These are phyloP conservation scores for Cyberlindnera mycetangii DNA, from an alignment of 805 yeast genomes.

Conservation along the genomic window DNA sequence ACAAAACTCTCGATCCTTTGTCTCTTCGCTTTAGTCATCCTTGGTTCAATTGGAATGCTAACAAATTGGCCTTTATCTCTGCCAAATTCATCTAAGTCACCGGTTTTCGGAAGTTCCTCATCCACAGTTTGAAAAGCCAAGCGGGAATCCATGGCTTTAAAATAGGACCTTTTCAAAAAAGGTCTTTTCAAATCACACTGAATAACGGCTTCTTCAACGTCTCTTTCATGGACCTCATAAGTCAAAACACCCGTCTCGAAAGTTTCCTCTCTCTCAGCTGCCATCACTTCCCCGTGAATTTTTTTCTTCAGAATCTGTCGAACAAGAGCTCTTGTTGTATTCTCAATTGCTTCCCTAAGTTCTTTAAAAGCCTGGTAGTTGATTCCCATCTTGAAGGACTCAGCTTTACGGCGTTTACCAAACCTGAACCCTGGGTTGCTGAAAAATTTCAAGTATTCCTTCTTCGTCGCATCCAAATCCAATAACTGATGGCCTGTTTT, in stretches of 20 bases:
- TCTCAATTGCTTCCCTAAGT: background rate
- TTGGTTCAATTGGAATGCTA: background rate
- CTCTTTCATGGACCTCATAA: background rate
- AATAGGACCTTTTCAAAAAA: background rate
- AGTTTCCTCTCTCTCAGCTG: background rate
- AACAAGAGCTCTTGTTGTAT: background rate
- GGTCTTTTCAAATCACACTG: background rate
- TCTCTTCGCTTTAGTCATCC: too few relatives aligned
- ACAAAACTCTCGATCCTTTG: background rate
- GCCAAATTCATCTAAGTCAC: background rate
- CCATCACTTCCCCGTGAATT: background rate
- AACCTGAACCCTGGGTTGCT: background rate
- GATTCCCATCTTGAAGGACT: background rate
- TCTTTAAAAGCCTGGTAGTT: background rate
- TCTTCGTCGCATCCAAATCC: background rate
- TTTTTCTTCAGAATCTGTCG: background rate
- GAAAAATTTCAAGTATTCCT: background rate
- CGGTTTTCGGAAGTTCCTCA: background rate
- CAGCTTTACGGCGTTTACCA: too few relatives aligned
- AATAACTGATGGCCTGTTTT: too few relatives aligned
- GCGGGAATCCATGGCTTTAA: background rate
- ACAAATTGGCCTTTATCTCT: slow-evolving; percentile 1
- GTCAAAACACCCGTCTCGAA: background rate
- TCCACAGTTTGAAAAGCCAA: slow-evolving; percentile 1
- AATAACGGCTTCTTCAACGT: background rate